Evolutionary conservation across 306 rosid species (phyloP), one percentile per base, ranked within the genome.

Genomic region (Castanopsis chinensis): DNA sequence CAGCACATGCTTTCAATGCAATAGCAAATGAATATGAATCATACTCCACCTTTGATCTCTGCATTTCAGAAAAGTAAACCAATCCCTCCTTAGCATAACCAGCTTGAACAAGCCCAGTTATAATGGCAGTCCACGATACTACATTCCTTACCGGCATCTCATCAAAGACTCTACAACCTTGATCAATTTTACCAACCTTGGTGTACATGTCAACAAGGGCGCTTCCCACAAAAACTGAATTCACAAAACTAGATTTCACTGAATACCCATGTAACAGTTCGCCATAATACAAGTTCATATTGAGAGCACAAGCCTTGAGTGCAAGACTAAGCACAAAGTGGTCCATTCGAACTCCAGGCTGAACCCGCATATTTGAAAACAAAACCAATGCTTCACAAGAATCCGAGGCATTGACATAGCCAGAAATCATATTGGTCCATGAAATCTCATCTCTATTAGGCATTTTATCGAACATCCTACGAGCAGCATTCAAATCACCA

Each of bases 1-100:
- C 91, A 61, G 98, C 93, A 74, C 91, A 88, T 18, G 93, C 97
- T 78, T 89, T 90, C 84, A 90, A 82, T 25, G 87, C 85, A 87
- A 90, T 89, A 8, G 92, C 90, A 84, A 87, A 92, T 33, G 89
- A 78, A 77, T 86, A 83, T 1, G 93, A 76, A 56, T 92, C 93
- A 82, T 76, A 92, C 19, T 82, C 90, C 61, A 89, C 92, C 79
- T 86, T 87, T 68, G 89, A 89, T 49, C 86, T 89, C 96, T 93
- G 86, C 97, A 94, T 90, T 73, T 86, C 86, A 73, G 89, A 88
- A 73, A 91, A 91, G 86, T 87, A 93, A 57, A n/a, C 21, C 63
- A 93, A 76, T 1, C 93, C 97, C 75, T 86, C 82, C 57, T 59
- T 65, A 72, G 71, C 69, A 78, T 67, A 73, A 57, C 97, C 97